These are phyloP conservation scores for Wallacemonas sp. DNA, from an alignment of 208 protist species.

Conservation along the genomic window DNA sequence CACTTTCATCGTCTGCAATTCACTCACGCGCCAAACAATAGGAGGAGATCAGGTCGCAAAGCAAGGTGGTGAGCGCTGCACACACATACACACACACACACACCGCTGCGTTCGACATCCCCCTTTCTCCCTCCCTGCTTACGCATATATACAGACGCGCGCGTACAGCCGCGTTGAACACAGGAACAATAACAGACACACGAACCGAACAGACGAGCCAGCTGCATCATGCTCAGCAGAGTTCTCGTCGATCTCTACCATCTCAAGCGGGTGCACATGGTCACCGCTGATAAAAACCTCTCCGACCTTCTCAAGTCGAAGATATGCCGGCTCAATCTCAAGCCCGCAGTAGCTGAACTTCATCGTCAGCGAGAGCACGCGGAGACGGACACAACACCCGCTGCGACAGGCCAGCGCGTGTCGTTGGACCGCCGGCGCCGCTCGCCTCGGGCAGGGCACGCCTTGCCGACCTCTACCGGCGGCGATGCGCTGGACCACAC, in stretches of 20 bases:
- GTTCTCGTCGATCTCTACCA: conserved; percentile 73
- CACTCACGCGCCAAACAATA: too few relatives aligned
- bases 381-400: background rate
- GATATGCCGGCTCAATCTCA: conserved; percentile 64
- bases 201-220: too few relatives aligned
- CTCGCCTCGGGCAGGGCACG: background rate
- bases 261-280: conserved; percentile 69
- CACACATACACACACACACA: too few relatives aligned
- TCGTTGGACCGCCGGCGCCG: too few relatives aligned
- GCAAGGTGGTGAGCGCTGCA: too few relatives aligned
- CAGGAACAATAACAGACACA: too few relatives aligned
- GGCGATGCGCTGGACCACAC: conserved; percentile 9
- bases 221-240: conserved; percentile 52
- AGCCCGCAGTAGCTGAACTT: conserved; percentile 44
- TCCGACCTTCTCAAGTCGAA: conserved; percentile 67
- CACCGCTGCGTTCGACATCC: too few relatives aligned
- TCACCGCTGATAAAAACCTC: conserved; percentile 62
- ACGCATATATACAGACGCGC: too few relatives aligned
- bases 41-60: too few relatives aligned
- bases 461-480: conserved; percentile 4
- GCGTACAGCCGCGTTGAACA: too few relatives aligned
- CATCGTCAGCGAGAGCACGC: conserved; percentile 17
- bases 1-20: too few relatives aligned
- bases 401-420: background rate
- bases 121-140: too few relatives aligned